Evolutionary conservation across 1,284 basidiomycete genomes (phyloP), one percentile per base, ranked within the genome.

Genomic region (Ceratobasidium sp.): DNA sequence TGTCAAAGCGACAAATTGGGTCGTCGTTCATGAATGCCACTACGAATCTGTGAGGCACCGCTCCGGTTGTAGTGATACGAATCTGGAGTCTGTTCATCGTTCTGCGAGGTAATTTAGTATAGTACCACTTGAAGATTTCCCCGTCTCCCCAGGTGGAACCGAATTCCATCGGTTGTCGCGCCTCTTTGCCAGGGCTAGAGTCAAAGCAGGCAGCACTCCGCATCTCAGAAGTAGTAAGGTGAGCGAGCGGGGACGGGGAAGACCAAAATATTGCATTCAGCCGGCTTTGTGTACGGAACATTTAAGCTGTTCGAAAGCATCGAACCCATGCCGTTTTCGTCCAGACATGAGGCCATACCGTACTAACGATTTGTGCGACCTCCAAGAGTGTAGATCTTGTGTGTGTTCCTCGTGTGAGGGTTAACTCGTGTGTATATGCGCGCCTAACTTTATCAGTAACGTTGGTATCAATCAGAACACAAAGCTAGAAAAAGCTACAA

Each of bases 31-130:
- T 7, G n/a, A 32, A 43, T 19, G 43, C 54, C 11, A 71, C 19
- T 6, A 61, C 43, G 22, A 71, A 71, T 44, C 69, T 37, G 22
- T 71, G 69, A 29, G 69, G 56, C 8, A 61, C 40, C 22, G 17
- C 43, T 46, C 44, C 44, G 17, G 34, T n/a, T 7, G 13, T 32
- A 1, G 32, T 44, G 6, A 59, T 57, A 29, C 54, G 54, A 49
- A 71, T n/a, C 49, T 71, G 34, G 5, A 71, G 69, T 51, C 34
- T 51, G 65, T 25, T 29, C 44, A 67, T 67, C 44, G 29, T 51
- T 34, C 32, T 49, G 44, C 32, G 17, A 4, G n/a, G 17, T 29
- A 34, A 22, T 17, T n/a, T n/a, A n/a, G 11, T 34, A 13, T 44
- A 13, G n/a, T 67, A 67, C 44, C 44, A 51, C 8, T 67, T 29